phyloP scores from a whole-genome alignment of 306 rosid species.

The Aeschynomene evenia region DNA sequence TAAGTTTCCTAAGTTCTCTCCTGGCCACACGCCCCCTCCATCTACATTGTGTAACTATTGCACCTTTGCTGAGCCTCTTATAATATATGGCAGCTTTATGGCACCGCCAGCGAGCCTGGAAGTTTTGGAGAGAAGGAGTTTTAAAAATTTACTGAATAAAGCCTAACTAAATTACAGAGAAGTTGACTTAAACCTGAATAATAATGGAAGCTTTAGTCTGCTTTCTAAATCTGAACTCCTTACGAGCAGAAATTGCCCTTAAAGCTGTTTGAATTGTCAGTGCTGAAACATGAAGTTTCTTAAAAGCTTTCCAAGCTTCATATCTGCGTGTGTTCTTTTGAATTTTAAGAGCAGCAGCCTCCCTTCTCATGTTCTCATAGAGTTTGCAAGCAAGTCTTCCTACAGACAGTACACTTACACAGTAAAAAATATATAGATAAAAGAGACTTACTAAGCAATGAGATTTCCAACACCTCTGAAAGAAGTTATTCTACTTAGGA shows the following conservation, averaged over 20 bases:
- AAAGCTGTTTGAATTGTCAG: constrained; percentile 77
- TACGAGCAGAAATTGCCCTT: constrained; percentile 82
- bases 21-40: constrained; percentile 77
- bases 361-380: constrained; percentile 60
- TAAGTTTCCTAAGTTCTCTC: constrained; percentile 88
- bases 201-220: constrained; percentile 71
- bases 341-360: constrained; percentile 84
- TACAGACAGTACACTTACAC: constrained; percentile 38
- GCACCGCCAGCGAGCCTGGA: constrained; percentile 91
- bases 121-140: constrained; percentile 24
- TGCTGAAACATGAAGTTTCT: constrained; percentile 54
- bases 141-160: constrained; percentile 14
- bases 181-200: constrained; percentile 60
- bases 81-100: constrained; percentile 63
- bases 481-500: constrained; percentile 17
- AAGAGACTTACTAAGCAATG: constrained; percentile 26
- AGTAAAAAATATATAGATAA: constrained; percentile 20
- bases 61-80: constrained; percentile 77
- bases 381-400: constrained; percentile 83
- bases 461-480: constrained; percentile 17
- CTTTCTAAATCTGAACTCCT: constrained; percentile 67
- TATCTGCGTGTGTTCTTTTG: constrained; percentile 68
- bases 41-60: constrained; percentile 76
- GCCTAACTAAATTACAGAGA: constrained; percentile 20
- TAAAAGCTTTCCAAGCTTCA: constrained; percentile 65